Percentiles rank a stretch among this genome's conserved stretches.
Conservation (phyloP, 768 basidiomycete species). For the Amanita polypyramis region DNA sequence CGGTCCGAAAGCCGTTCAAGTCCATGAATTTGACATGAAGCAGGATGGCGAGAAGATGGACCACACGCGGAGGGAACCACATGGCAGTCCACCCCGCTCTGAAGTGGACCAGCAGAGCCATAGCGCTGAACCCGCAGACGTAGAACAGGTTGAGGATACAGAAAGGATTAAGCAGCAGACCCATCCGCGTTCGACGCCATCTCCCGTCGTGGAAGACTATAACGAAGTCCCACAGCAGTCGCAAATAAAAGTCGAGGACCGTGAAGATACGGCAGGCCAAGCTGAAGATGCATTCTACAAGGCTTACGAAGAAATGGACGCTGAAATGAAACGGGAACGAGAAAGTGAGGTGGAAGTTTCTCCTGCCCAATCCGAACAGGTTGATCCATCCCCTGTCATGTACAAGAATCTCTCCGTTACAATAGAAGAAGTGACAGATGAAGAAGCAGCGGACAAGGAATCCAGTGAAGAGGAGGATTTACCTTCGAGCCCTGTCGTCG, state of each 20-base stretch:
- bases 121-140: neutral
- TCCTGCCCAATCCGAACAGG: neutral
- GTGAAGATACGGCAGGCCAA: neutral
- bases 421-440: constrained; percentile 2
- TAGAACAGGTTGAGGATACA: neutral
- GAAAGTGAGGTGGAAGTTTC: neutral
- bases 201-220: neutral
- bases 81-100: too few relatives aligned
- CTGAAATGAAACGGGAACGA: constrained; percentile 8
- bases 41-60: neutral
- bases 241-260: neutral
- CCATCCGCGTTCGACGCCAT: neutral
- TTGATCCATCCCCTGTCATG: too few relatives aligned
- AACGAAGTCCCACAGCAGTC: neutral
- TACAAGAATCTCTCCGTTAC: neutral
- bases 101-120: neutral
- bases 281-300: neutral
- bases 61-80: neutral
- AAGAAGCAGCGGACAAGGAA: constrained; percentile 1
- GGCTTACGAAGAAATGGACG: constrained; percentile 12
- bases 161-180: neutral
- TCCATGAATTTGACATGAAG: neutral
- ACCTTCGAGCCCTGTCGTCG: constrained; percentile 3
- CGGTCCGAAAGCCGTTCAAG: neutral
- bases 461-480: neutral